Percentiles rank a stretch among this genome's conserved stretches.
phyloP scores from a whole-genome alignment of 768 basidiomycete species.

The Lentinus tigrinus region DNA sequence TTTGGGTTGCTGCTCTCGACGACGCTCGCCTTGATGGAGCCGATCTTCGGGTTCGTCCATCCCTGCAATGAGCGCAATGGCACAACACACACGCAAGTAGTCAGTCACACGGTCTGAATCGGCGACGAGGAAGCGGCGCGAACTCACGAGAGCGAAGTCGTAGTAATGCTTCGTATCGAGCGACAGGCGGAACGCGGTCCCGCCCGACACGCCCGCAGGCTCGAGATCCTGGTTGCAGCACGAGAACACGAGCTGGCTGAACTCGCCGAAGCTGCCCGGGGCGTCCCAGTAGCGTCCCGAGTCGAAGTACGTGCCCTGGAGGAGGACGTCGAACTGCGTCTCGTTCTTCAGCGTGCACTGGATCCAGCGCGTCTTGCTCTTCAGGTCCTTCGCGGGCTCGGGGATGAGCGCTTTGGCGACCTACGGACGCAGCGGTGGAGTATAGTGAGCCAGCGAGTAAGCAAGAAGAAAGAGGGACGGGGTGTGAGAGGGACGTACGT shows the following conservation, averaged over 20 bases:
- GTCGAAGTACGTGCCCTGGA: background rate
- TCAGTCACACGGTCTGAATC: no score
- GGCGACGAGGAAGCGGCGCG: no score
- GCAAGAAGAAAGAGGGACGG: no score
- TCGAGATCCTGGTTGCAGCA: background rate
- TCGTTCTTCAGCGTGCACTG: conserved; percentile 8
- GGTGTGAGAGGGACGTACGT: no score
- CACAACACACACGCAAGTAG: no score
- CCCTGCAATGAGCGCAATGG: background rate
- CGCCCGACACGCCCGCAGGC: background rate
- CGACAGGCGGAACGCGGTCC: background rate
- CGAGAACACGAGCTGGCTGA: background rate
- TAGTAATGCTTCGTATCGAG: background rate
- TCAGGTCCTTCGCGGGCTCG: background rate
- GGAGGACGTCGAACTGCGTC: conserved; percentile 3
- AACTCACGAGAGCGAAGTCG: background rate
- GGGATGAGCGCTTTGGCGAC: background rate
- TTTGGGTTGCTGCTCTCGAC: background rate
- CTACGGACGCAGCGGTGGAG: background rate
- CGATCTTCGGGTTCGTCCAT: conserved; percentile 4
- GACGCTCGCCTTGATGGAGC: conserved; percentile 1
- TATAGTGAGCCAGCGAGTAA: no score
- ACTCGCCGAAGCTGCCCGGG: background rate
- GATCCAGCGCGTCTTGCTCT: background rate
- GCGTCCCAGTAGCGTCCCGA: background rate